phyloP scores from a whole-genome alignment of 208 protist species.

The Crithidia brevicula region DNA sequence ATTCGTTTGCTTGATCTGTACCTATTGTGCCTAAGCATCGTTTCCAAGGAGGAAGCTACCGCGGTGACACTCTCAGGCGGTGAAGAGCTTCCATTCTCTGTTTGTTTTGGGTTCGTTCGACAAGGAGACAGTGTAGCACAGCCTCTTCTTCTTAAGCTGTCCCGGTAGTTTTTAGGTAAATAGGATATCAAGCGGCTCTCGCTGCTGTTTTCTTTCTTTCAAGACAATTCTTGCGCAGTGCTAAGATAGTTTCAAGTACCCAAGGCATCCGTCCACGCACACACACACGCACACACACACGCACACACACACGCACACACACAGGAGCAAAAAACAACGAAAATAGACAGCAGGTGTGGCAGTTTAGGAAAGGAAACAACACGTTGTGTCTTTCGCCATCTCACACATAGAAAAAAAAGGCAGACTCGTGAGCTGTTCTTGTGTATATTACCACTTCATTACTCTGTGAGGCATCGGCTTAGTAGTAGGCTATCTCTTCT shows the following conservation, averaged over 20 bases:
- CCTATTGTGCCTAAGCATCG: too few species aligned
- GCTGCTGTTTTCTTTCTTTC: neutral
- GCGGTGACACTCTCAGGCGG: too few species aligned
- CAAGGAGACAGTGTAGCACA: constrained; percentile 14
- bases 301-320: neutral
- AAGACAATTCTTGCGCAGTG: too few species aligned
- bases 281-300: neutral
- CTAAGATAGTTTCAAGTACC: too few species aligned
- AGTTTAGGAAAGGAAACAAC: too few species aligned
- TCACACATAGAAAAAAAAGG: too few species aligned
- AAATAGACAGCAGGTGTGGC: too few species aligned
- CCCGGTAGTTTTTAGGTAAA: neutral
- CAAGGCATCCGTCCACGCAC: neutral
- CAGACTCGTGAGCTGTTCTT: too few species aligned
- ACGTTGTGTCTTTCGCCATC: too few species aligned
- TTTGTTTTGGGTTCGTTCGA: constrained; percentile 4
- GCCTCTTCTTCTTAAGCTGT: neutral
- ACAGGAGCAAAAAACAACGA: too few species aligned
- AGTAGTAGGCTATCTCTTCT: neutral
- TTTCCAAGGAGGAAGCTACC: too few species aligned
- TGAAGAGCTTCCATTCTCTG: neutral
- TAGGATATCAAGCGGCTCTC: neutral
- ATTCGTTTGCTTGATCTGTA: too few species aligned
- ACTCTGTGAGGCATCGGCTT: neutral
- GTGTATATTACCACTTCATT: neutral